Evolutionary conservation across 2,329 filamentous ascomycete genomes (phyloP).

Genomic region (Chalara sp.): DNA sequence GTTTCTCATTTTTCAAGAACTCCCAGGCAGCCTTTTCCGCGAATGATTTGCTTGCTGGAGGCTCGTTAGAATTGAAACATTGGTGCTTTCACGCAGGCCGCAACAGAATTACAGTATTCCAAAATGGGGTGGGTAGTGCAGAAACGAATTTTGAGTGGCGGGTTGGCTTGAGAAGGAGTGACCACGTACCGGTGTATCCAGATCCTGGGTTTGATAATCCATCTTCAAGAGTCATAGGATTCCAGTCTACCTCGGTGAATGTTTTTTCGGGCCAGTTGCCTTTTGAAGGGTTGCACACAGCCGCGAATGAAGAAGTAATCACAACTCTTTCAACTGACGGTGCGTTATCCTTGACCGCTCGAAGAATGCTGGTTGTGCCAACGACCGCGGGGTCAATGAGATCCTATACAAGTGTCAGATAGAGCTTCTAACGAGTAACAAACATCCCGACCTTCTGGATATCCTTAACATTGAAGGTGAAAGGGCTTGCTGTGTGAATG

Average conservation of each 20-base stretch:
- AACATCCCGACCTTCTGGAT: background rate
- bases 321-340: conserved; percentile 28
- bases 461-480: conserved; percentile 20
- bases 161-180: background rate
- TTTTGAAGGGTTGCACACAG: conserved; percentile 41
- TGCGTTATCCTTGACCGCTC: conserved; percentile 33
- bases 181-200: conserved; percentile 3
- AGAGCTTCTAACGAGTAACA: background rate
- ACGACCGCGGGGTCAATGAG: background rate
- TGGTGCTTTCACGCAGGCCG: no score
- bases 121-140: no score
- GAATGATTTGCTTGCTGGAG: conserved; percentile 44
- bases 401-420: background rate
- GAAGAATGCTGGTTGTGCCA: conserved; percentile 38
- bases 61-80: background rate
- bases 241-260: conserved; percentile 49
- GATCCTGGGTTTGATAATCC: conserved; percentile 29
- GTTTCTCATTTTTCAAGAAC: conserved; percentile 43
- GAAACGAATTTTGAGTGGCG: no score
- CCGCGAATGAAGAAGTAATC: conserved; percentile 58
- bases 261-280: conserved; percentile 29
- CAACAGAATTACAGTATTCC: no score
- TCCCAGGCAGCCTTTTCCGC: conserved; percentile 61
- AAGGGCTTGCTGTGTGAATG: conserved; percentile 56
- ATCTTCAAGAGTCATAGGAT: conserved; percentile 41